These are phyloP conservation scores for Euphorbia tirucalli DNA, from an alignment of 345 rosid genomes.

Conservation along the genomic window DNA sequence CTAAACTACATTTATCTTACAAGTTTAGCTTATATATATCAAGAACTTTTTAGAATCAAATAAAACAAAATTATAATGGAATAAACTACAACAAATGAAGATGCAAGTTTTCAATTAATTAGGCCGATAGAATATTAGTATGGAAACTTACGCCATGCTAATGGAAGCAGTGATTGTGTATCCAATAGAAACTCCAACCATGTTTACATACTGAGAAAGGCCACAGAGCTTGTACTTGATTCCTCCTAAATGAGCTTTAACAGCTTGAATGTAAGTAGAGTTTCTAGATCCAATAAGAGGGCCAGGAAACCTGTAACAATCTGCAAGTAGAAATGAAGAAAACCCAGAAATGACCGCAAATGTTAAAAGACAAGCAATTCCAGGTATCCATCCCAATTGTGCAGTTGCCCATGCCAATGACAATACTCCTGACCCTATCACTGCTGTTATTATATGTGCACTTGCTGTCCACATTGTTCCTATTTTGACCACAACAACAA, in stretches of 20 bases:
- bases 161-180: conserved; percentile 15
- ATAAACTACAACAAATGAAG: background rate
- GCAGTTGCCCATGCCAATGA: conserved; percentile 25
- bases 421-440: conserved; percentile 21
- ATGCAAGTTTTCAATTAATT: background rate
- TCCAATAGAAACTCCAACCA: conserved; percentile 17
- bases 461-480: conserved; percentile 15
- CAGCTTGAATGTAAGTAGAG: conserved; percentile 12
- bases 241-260: conserved; percentile 15
- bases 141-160: conserved; percentile 15
- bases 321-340: conserved; percentile 9
- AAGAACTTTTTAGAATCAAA: no score
- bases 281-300: conserved; percentile 7
- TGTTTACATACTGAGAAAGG: conserved; percentile 6
- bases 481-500: background rate
- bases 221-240: conserved; percentile 9
- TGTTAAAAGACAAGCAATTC: background rate
- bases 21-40: no score
- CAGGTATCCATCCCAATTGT: conserved; percentile 21
- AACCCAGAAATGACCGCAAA: conserved; percentile 11
- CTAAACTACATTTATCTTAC: no score
- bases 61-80: background rate
- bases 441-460: conserved; percentile 22
- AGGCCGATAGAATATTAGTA: no score
- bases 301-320: conserved; percentile 16